Percentiles rank a stretch among this genome's conserved stretches.
Conservation (phyloP, 345 rosid species). For the Acer saccharum region DNA sequence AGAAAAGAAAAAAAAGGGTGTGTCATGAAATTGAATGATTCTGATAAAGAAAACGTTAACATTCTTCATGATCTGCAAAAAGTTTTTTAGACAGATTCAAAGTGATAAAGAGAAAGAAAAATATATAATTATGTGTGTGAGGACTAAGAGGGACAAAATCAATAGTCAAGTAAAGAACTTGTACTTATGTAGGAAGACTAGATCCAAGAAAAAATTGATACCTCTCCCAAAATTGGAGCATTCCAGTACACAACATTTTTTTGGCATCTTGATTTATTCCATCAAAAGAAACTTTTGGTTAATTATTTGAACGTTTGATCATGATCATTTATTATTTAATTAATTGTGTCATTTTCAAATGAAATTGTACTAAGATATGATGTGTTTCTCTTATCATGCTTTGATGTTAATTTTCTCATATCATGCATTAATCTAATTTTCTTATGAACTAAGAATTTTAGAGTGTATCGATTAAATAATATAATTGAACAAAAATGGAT, state of each 20-base stretch:
- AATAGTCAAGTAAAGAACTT: conserved; percentile 26
- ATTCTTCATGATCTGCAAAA: conserved; percentile 18
- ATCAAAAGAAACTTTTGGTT: conserved; percentile 1
- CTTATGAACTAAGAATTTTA: no score
- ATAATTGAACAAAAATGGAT: no score
- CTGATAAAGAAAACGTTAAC: not conserved
- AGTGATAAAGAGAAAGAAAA: conserved; percentile 26
- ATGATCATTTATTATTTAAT: no score
- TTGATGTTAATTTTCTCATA: no score
- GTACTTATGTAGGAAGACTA: conserved; percentile 24
- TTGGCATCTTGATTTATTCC: conserved; percentile 18
- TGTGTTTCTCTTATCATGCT: no score
- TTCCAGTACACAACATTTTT: conserved; percentile 22
- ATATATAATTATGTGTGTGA: not conserved
- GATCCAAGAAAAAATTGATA: conserved; percentile 31
- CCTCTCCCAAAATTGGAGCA: conserved; percentile 57
- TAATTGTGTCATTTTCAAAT: no score
- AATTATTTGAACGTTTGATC: conserved; percentile 1
- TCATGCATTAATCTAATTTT: no score
- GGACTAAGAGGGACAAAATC: conserved; percentile 9
- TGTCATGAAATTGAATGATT: not conserved
- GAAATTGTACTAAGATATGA: no score
- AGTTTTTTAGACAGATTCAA: conserved; percentile 33
- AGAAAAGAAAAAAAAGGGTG: not conserved
- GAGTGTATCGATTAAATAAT: no score